Evolutionary conservation across 2,329 filamentous ascomycete genomes (phyloP).

Genomic region (Venturia pyrina): DNA sequence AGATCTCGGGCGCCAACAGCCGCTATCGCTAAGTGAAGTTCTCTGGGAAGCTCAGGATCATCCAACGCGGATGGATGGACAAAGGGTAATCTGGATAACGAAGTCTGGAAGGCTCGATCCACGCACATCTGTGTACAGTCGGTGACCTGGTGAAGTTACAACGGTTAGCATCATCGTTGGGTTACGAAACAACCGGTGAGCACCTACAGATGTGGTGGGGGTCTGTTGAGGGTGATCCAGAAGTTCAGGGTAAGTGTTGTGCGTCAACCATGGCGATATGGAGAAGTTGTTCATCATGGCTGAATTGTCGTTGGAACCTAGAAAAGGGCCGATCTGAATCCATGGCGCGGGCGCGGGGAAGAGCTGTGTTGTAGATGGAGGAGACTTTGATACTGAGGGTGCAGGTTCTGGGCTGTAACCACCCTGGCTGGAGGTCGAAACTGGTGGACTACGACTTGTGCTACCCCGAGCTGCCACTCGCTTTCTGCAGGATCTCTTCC

Average conservation of each 20-base stretch:
- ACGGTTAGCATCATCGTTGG: background rate
- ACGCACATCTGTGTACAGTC: slow-evolving; percentile 1
- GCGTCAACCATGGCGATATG: background rate
- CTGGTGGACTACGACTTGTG: background rate
- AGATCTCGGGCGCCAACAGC: background rate
- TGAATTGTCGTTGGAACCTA: background rate
- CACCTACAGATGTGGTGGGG: background rate
- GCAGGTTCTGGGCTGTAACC: background rate
- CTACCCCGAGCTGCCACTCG: background rate
- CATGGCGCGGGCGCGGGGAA: background rate
- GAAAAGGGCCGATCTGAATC: background rate
- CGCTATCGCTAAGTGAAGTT: background rate
- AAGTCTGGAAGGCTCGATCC: background rate
- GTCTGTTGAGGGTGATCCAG: background rate
- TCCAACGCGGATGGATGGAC: background rate
- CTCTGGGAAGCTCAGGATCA: background rate
- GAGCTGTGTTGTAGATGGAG: background rate
- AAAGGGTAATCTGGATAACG: background rate
- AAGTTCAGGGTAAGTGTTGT: background rate
- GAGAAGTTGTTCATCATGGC: slow-evolving; percentile 1
- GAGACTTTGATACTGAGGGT: background rate
- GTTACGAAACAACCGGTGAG: too few species aligned
- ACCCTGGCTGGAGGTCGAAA: background rate
- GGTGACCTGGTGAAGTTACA: background rate
- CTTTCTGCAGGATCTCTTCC: background rate